phyloP scores from a whole-genome alignment of 176 grass and related monocot genomes.

The Avena insularis region DNA sequence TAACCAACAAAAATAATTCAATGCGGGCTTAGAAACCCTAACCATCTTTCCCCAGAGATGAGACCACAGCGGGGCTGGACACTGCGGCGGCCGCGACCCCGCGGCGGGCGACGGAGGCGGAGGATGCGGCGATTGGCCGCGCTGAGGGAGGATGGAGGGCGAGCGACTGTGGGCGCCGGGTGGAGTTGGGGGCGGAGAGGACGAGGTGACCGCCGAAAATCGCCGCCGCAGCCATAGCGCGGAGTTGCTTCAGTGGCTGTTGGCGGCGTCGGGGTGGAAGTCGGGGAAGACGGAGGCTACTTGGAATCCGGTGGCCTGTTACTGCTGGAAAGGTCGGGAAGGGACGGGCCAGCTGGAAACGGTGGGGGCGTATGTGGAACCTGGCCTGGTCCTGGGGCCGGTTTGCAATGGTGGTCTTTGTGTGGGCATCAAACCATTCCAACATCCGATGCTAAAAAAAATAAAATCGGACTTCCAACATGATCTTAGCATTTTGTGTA shows the following conservation, averaged over 20 bases:
- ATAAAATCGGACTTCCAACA: too few relatives aligned
- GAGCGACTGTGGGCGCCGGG: background rate
- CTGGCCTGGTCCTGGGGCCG: too few relatives aligned
- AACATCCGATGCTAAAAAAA: too few relatives aligned
- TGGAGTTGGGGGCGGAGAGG: constrained; percentile 27
- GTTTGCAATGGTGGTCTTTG: too few relatives aligned
- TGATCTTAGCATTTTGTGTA: too few relatives aligned
- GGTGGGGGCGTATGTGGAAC: background rate
- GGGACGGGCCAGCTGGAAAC: background rate
- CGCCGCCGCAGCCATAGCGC: constrained; percentile 45
- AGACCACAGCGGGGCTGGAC: constrained; percentile 21
- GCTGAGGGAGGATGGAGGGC: background rate
- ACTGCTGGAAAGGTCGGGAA: background rate
- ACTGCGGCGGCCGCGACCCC: constrained; percentile 41
- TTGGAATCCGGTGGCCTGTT: background rate
- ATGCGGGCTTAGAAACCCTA: constrained; percentile 16
- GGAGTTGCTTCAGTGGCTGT: background rate
- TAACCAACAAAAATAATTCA: background rate
- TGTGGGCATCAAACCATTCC: too few relatives aligned
- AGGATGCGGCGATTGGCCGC: constrained; percentile 33
- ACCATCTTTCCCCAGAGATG: constrained; percentile 46
- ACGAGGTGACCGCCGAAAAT: constrained; percentile 43
- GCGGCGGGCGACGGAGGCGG: constrained; percentile 37
- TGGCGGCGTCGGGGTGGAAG: background rate
- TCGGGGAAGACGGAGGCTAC: background rate